Evolutionary conservation across 2,329 filamentous ascomycete genomes (phyloP).

Genomic region (Phialophora verrucosa): DNA sequence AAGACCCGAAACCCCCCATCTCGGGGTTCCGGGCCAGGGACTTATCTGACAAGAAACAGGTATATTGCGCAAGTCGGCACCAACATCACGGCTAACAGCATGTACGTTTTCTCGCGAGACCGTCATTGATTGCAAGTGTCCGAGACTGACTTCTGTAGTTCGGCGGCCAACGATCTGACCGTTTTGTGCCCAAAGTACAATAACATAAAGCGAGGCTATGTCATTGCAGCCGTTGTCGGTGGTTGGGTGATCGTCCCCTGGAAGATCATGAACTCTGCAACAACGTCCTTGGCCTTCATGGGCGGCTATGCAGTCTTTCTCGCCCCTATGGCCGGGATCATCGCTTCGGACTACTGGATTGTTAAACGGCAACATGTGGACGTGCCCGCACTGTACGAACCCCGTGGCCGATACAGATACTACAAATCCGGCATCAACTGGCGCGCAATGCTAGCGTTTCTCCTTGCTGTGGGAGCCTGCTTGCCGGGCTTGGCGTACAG

Average conservation of each 20-base stretch:
- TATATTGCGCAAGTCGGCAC: constrained; percentile 61
- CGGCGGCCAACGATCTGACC: constrained; percentile 55
- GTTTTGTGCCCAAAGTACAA: constrained; percentile 59
- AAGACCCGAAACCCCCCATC: not conserved
- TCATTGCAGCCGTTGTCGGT: constrained; percentile 47
- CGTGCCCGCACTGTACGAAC: constrained; percentile 36
- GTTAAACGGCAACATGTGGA: constrained; percentile 35
- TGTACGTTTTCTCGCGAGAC: constrained; percentile 38
- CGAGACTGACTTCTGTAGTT: constrained; percentile 3
- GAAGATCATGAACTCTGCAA: constrained; percentile 53
- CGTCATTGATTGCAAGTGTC: not conserved
- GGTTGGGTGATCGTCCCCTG: constrained; percentile 54
- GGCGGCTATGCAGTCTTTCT: constrained; percentile 44
- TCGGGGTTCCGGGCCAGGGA: not conserved
- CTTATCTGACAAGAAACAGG: not conserved
- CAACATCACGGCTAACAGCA: constrained; percentile 60
- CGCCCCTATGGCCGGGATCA: constrained; percentile 40
- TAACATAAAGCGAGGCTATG: constrained; percentile 57
- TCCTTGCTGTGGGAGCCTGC: constrained; percentile 33
- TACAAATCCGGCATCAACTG: constrained; percentile 66
- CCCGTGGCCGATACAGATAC: constrained; percentile 35
- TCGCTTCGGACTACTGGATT: constrained; percentile 40
- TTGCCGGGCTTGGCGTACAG: constrained; percentile 64
- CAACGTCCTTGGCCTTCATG: constrained; percentile 49
- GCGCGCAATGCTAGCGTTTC: constrained; percentile 29